Conservation (phyloP, 805 yeast genomes). For the Metschnikowia arizonensis region DNA sequence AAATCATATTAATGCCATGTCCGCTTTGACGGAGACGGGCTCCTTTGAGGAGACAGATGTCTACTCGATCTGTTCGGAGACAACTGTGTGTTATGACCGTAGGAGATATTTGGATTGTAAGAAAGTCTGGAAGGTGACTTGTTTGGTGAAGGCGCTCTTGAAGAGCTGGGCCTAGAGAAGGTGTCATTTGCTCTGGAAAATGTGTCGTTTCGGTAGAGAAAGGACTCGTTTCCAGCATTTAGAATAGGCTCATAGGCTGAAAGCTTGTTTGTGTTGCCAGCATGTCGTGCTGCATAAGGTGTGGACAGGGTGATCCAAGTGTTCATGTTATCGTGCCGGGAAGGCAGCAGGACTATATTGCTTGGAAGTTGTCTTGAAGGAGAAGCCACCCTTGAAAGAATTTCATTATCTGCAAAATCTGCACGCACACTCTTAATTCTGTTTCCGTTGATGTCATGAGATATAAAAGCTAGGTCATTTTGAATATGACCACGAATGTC, state of each 20-base stretch:
- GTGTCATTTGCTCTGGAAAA: conserved; percentile 13
- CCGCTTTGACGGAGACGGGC: conserved; percentile 20
- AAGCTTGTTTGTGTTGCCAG: conserved; percentile 11
- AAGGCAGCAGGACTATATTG: neutral
- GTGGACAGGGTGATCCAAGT: conserved; percentile 18
- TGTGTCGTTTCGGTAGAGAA: conserved; percentile 11
- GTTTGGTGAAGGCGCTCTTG: conserved; percentile 16
- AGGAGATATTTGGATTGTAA: conserved; percentile 14
- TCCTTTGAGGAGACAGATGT: conserved; percentile 18
- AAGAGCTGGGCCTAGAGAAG: conserved; percentile 10
- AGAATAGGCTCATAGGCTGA: conserved; percentile 16
- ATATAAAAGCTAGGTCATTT: conserved; percentile 40
- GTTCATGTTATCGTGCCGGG: neutral
- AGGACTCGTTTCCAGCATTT: conserved; percentile 13
- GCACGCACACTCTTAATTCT: conserved; percentile 18
- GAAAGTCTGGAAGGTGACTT: conserved; percentile 17
- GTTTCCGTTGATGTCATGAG: conserved; percentile 47
- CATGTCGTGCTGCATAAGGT: conserved; percentile 12
- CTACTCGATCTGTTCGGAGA: conserved; percentile 16
- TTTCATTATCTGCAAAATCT: conserved; percentile 7
- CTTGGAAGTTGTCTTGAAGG: conserved; percentile 10
- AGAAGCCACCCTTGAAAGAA: conserved; percentile 11
- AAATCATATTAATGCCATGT: conserved; percentile 14
- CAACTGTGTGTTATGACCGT: conserved; percentile 17
- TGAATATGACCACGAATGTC: conserved; percentile 20